phyloP scores from a whole-genome alignment of 2,329 filamentous ascomycete species.

The Emydomyces testavorans region DNA sequence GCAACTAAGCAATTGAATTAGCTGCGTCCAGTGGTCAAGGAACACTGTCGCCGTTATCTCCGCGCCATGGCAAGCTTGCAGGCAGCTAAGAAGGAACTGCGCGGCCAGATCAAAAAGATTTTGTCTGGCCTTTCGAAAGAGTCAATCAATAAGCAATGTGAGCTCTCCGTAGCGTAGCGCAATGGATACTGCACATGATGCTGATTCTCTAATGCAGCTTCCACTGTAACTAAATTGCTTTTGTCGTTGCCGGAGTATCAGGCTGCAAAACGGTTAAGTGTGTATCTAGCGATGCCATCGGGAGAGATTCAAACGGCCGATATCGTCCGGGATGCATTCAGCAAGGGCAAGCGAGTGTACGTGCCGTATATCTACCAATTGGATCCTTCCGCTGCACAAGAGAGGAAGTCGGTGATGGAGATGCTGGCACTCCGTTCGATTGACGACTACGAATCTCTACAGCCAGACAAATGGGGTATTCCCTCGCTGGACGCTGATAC shows the following conservation, averaged over 20 bases:
- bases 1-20: not conserved
- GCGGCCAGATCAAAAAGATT: conserved; percentile 55
- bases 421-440: conserved; percentile 72
- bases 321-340: conserved; percentile 71
- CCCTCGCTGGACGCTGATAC: conserved; percentile 64
- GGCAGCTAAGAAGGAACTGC: conserved; percentile 64
- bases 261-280: conserved; percentile 61
- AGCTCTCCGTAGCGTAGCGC: too few species aligned
- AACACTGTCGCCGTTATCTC: not conserved
- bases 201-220: conserved; percentile 42
- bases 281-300: conserved; percentile 87
- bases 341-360: conserved; percentile 70
- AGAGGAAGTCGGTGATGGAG: conserved; percentile 68
- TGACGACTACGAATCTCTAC: conserved; percentile 64
- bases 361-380: conserved; percentile 74
- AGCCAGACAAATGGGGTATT: conserved; percentile 82
- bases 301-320: conserved; percentile 74
- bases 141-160: conserved; percentile 59
- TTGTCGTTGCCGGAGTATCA: conserved; percentile 61
- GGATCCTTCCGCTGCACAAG: conserved; percentile 20
- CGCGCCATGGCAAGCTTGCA: conserved; percentile 40
- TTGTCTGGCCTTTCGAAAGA: conserved; percentile 53
- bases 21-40: not conserved
- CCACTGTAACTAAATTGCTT: conserved; percentile 52
- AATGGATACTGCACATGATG: conserved; percentile 9